phyloP scores from a whole-genome alignment of 805 yeast genomes.

The Zygosaccharomyces rouxii region DNA sequence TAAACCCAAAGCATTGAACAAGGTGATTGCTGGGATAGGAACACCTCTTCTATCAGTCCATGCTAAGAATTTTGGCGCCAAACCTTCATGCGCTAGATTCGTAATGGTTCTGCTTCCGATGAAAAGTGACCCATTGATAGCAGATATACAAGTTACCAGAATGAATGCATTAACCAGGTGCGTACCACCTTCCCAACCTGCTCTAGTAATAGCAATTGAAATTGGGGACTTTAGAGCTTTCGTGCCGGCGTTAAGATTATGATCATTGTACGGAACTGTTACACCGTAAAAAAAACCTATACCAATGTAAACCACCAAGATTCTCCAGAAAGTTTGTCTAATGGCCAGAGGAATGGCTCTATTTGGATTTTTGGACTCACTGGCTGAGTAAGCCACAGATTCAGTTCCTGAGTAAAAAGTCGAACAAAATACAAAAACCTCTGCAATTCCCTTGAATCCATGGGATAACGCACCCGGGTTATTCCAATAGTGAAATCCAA shows the following conservation, averaged over 20 bases:
- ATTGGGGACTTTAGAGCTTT: slow-evolving; percentile 42
- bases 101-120: slow-evolving; percentile 55
- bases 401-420: slow-evolving; percentile 69
- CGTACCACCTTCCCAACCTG: slow-evolving; percentile 53
- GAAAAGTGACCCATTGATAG: slow-evolving; percentile 56
- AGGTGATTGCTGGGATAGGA: slow-evolving; percentile 46
- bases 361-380: slow-evolving; percentile 33
- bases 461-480: slow-evolving; percentile 51
- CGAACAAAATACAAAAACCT: slow-evolving; percentile 66
- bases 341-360: slow-evolving; percentile 55
- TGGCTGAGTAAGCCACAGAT: slow-evolving; percentile 52
- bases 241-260: slow-evolving; percentile 46
- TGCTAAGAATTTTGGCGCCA: slow-evolving; percentile 45
- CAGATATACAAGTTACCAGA: slow-evolving; percentile 53
- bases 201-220: slow-evolving; percentile 45
- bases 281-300: slow-evolving; percentile 55
- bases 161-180: slow-evolving; percentile 56
- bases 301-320: slow-evolving; percentile 51
- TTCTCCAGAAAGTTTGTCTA: slow-evolving; percentile 53
- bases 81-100: slow-evolving; percentile 48
- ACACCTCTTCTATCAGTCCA: slow-evolving; percentile 50
- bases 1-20: slow-evolving; percentile 46
- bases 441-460: slow-evolving; percentile 57
- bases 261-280: slow-evolving; percentile 60
- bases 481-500: slow-evolving; percentile 44